Evolutionary conservation across 768 basidiomycete genomes (phyloP), one percentile per base, ranked within the genome.

Genomic region (Clitopilus hobsonii): DNA sequence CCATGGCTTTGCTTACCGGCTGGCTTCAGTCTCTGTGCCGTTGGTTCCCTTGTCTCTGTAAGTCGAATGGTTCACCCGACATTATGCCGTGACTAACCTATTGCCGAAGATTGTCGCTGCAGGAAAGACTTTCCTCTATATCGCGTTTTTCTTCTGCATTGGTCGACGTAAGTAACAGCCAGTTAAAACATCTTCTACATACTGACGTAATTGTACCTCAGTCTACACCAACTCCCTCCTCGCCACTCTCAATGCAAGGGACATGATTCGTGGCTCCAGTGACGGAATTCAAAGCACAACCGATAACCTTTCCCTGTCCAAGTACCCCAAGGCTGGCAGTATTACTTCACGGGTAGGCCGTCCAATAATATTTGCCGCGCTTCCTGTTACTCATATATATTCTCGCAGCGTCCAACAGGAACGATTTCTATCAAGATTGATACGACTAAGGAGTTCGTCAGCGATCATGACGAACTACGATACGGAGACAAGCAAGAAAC

Each of bases 181-280:
- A 51, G 28, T 27, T 26, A 20, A 1, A 23, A 26, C n/a, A 13
- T 24, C 25, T 38, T 25, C 20, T 4, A 1, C 26, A 8, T 52
- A 57, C 23, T 53, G 38, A 56, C 38, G 45, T 6, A 49, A 32
- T n/a, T n/a, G 2, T 36, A 53, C 26, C 16, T 11, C 36, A 84
- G 82, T 85, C 4, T 85, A 84, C 62, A 77, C 79, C 36, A 85
- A 84, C 62, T 76, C 81, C 4, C 76, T 85, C n/a, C 74, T 85
- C 8, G 81, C 81, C 0, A 83, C 82, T 0, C 72, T 84, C 51
- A 85, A 85, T 51, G 79, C 79, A 10, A 71, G 82, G 5, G 76
- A 75, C 52, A 72, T 71, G 68, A 74, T 83, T 51, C 74, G 75
- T 32, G 70, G 66, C 6, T 61, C 73, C 0, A 67, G 67, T 1